Evolutionary conservation across 1,139 yeast species (phyloP).

Genomic region (Debaryomyces sp.): DNA sequence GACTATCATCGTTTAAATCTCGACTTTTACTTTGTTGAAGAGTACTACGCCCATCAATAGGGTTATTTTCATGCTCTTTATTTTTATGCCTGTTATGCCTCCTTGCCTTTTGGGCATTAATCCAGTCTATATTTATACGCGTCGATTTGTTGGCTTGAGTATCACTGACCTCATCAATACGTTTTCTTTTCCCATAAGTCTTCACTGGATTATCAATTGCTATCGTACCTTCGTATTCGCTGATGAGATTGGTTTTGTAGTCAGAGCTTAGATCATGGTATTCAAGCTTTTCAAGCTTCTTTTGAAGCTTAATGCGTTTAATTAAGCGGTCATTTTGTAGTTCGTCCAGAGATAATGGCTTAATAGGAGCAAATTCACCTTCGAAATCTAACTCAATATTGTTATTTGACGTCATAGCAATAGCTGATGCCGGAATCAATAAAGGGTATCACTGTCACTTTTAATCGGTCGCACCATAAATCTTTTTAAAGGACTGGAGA

Average conservation of each 20-base stretch:
- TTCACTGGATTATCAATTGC: neutral
- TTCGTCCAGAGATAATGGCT: constrained; percentile 24
- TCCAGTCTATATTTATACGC: neutral
- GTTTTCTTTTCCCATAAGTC: neutral
- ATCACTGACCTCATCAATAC: constrained; percentile 2
- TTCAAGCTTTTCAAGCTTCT: constrained; percentile 11
- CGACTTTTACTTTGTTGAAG: neutral
- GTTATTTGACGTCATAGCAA: constrained; percentile 4
- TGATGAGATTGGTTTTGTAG: constrained; percentile 4
- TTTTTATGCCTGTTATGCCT: neutral
- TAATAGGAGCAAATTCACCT: constrained; percentile 34
- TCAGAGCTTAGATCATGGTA: constrained; percentile 2
- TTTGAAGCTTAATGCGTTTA: constrained; percentile 17
- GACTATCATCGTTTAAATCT: neutral
- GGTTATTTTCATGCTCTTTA: neutral
- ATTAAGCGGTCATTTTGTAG: constrained; percentile 21
- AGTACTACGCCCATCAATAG: neutral
- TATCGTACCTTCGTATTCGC: neutral
- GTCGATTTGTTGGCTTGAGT: neutral
- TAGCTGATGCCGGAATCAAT: neutral
- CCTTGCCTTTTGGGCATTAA: neutral
- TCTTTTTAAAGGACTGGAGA: neutral
- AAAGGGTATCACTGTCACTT: constrained; percentile 1
- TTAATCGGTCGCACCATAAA: constrained; percentile 3
- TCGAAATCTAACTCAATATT: constrained; percentile 25